Conservation (phyloP, 2,329 filamentous ascomycete species). For the Gyromitra esculenta region DNA sequence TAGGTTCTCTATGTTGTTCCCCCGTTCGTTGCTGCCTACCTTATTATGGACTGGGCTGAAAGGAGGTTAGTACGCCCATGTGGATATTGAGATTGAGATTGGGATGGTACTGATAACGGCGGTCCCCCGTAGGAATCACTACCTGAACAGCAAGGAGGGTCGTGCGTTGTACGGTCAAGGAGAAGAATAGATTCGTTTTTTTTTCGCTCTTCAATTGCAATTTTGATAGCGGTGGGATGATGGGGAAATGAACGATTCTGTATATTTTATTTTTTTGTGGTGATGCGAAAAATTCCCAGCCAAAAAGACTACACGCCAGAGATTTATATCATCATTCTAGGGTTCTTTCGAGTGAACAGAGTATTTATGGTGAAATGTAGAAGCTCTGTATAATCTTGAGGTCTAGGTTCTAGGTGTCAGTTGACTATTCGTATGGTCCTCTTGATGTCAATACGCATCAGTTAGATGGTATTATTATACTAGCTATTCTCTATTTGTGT, state of each 20-base stretch:
- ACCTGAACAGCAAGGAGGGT: constrained; percentile 81
- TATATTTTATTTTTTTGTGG: constrained; percentile 1
- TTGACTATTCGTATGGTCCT: no score
- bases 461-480: no score
- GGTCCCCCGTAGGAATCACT: constrained; percentile 72
- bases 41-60: constrained; percentile 87
- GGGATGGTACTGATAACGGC: constrained; percentile 31
- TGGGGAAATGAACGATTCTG: background rate
- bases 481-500: no score
- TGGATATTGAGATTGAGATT: background rate
- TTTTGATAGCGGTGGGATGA: background rate
- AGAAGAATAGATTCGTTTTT: constrained; percentile 57
- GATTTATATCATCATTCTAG: background rate
- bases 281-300: background rate
- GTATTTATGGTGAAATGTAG: background rate
- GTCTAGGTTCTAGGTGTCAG: no score
- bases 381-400: background rate
- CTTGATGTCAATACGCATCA: no score
- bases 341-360: background rate
- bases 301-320: background rate
- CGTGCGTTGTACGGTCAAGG: constrained; percentile 66
- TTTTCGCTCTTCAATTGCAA: background rate
- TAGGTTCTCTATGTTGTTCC: constrained; percentile 84
- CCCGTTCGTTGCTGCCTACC: constrained; percentile 80
- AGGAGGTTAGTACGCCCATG: constrained; percentile 74